These are phyloP conservation scores for Candolleomyces eurysporus DNA, from an alignment of 768 basidiomycete species.

Conservation along the genomic window DNA sequence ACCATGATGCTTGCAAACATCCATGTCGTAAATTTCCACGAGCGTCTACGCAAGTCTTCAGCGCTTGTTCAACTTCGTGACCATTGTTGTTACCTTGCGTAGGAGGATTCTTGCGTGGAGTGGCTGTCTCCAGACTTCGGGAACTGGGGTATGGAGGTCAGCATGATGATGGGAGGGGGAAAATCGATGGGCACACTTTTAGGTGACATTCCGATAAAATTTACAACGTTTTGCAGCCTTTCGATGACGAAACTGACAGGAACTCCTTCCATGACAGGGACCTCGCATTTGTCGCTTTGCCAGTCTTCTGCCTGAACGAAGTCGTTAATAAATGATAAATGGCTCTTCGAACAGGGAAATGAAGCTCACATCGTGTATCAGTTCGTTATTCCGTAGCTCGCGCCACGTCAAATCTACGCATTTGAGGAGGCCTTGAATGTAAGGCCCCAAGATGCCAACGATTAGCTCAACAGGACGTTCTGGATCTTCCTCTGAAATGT, in stretches of 20 bases:
- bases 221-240: slow-evolving; percentile 56
- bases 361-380: slow-evolving; percentile 67
- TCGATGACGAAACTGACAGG: slow-evolving; percentile 51
- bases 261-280: slow-evolving; percentile 67
- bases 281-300: slow-evolving; percentile 86
- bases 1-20: slow-evolving; percentile 34
- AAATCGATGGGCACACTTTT: slow-evolving; percentile 31
- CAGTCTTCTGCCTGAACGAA: slow-evolving; percentile 73
- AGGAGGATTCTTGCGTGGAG: slow-evolving; percentile 52
- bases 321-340: slow-evolving; percentile 3
- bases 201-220: slow-evolving; percentile 52
- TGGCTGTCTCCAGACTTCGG: slow-evolving; percentile 47
- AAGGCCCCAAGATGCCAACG: slow-evolving; percentile 65
- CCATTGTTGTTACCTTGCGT: slow-evolving; percentile 47
- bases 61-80: not conserved
- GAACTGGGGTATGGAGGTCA: slow-evolving; percentile 29
- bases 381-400: slow-evolving; percentile 69
- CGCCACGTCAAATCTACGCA: slow-evolving; percentile 81
- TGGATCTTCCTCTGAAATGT: slow-evolving; percentile 31
- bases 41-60: slow-evolving; percentile 34
- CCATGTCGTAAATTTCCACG: slow-evolving; percentile 47
- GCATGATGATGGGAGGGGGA: not conserved
- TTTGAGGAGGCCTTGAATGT: slow-evolving; percentile 69
- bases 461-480: slow-evolving; percentile 60
- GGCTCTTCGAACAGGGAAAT: slow-evolving; percentile 11